phyloP scores from a whole-genome alignment of 2,329 filamentous ascomycete genomes.

The Arthrinium phaeospermum region DNA sequence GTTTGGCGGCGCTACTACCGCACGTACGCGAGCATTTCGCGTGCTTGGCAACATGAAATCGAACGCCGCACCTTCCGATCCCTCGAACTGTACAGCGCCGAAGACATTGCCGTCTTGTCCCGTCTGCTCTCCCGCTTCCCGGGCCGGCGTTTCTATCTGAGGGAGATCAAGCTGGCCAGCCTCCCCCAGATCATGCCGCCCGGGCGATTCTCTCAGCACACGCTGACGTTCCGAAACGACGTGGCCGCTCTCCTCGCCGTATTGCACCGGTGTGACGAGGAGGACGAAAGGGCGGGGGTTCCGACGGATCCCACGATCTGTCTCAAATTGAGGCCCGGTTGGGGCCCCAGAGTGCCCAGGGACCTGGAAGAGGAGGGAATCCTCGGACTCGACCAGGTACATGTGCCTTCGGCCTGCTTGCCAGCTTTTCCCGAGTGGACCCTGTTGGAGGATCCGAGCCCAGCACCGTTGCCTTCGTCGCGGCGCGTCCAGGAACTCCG shows the following conservation, averaged over 20 bases:
- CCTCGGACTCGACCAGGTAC: no score
- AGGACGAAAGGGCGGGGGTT: not conserved
- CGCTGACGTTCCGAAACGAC: not conserved
- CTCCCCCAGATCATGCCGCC: not conserved
- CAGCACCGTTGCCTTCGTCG: not conserved
- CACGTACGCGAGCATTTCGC: not conserved
- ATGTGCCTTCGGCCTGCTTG: no score
- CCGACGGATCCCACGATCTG: not conserved
- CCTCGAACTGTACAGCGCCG: not conserved
- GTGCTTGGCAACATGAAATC: not conserved
- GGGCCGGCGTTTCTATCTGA: not conserved
- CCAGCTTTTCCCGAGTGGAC: not conserved
- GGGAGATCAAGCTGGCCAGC: not conserved
- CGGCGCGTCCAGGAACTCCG: not conserved
- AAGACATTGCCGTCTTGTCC: not conserved
- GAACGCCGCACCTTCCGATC: not conserved
- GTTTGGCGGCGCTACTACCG: no score
- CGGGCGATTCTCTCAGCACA: no score
- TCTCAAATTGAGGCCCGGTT: no score
- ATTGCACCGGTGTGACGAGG: not conserved
- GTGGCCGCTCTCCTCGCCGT: not conserved
- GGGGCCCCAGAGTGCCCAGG: no score
- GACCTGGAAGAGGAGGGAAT: no score
- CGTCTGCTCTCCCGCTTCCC: not conserved
- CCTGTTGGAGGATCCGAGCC: not conserved